Evolutionary conservation across 2,329 filamentous ascomycete species (phyloP), one percentile per base, ranked within the genome.

Genomic region (Venturia carpophila): DNA sequence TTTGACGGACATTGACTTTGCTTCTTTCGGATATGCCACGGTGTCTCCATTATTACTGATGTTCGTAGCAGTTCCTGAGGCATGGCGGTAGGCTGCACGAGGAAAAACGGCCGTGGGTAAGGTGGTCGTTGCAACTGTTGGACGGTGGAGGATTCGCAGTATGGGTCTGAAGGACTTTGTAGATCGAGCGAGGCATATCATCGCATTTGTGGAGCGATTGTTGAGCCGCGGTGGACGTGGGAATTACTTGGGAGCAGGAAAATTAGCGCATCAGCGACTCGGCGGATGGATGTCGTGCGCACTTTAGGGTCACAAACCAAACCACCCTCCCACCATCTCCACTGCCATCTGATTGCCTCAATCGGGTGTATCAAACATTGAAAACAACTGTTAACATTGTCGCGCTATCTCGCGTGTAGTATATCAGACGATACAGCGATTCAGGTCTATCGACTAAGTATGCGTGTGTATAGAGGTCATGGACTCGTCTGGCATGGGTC

Each of bases 161-260:
- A 37, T 37, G 9, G 52, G 27, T 27, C 52, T 39, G 19, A 34
- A 19, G 27, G 30, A 37, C 52, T 15, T 34, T 58, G 27, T 37
- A 9, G 19, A 24, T 27, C 17, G 27, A 27, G 15, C 7, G 37
- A 58, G 52, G 19, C 52, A 58, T 58, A 58, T 34, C 52, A 58
- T 58, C 52, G 52, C 52, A 58, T 58, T 58, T 37, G 30, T 37
- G 6, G n/a, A 37, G 52, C 37, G n/a, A 15, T 58, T 58, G 30
- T 58, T 15, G 52, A n/a, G 37, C 2, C 17, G 52, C 27, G 15
- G 30, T 24, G 15, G 10, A 15, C 47, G 9, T 17, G 30, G 19
- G 37, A 58, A 58, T n/a, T 34, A 34, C 37, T 58, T 58, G 30
- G 52, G 30, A 34, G 30, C 30, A 34, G 30, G 30, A 34, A 34